phyloP scores from a whole-genome alignment of 805 yeast genomes.

The Sungouiella blattae region DNA sequence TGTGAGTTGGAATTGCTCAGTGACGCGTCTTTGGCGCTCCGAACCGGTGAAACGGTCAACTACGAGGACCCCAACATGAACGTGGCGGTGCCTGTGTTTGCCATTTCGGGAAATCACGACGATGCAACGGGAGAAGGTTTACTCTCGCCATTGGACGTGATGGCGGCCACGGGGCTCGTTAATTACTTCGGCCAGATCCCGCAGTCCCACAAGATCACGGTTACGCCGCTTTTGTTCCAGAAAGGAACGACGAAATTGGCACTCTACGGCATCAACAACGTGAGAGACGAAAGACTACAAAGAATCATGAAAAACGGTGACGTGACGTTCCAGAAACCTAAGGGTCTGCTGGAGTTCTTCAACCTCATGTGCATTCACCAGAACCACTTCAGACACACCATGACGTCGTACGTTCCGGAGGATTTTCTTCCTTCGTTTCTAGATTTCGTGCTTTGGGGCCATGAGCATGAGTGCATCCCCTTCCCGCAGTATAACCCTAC shows the following conservation, averaged over 20 bases:
- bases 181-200: conserved; percentile 86
- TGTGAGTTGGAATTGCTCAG: conserved; percentile 79
- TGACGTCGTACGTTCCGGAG: conserved; percentile 82
- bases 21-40: conserved; percentile 66
- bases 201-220: conserved; percentile 68
- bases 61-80: conserved; percentile 90
- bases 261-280: conserved; percentile 82
- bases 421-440: conserved; percentile 75
- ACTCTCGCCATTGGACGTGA: conserved; percentile 80
- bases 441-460: conserved; percentile 93
- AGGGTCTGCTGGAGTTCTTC: conserved; percentile 66
- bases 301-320: conserved; percentile 77
- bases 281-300: conserved; percentile 83
- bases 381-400: conserved; percentile 79
- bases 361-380: conserved; percentile 87
- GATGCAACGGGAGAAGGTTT: conserved; percentile 88
- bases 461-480: conserved; percentile 91
- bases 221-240: conserved; percentile 74
- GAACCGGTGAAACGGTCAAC: conserved; percentile 66
- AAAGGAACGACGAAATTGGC: conserved; percentile 84
- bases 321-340: conserved; percentile 76
- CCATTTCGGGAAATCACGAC: conserved; percentile 94
- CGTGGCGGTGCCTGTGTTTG: conserved; percentile 85
- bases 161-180: conserved; percentile 75
- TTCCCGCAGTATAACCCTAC: conserved; percentile 57